Conservation (phyloP, 495 filamentous ascomycete genomes). For the Hypoxylon intermedium region DNA sequence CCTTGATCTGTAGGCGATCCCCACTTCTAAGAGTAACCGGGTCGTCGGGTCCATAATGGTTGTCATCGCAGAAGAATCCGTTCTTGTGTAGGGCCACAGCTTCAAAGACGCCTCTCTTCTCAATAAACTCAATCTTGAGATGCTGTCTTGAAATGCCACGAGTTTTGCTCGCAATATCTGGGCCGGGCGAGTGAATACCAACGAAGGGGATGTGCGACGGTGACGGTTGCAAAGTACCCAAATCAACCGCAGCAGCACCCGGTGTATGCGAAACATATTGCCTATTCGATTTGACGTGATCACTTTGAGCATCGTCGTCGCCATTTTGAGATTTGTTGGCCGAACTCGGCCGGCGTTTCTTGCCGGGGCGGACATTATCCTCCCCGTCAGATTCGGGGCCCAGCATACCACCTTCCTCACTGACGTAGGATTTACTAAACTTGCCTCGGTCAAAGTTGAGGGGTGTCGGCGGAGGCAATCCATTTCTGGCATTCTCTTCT, state of each 20-base stretch:
- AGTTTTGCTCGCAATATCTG: conserved; percentile 62
- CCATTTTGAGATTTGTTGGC: conserved; percentile 35
- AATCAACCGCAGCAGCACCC: conserved; percentile 58
- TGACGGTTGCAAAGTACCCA: conserved; percentile 59
- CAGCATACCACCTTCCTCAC: conserved; percentile 60
- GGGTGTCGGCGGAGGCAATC: conserved; percentile 50
- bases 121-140: conserved; percentile 82
- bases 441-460: conserved; percentile 49
- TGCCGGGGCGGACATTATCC: conserved; percentile 47
- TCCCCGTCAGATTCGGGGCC: conserved; percentile 58
- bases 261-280: conserved; percentile 60
- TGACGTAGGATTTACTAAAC: conserved; percentile 61
- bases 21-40: conserved; percentile 73
- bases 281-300: conserved; percentile 49
- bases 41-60: conserved; percentile 67
- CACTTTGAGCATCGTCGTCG: conserved; percentile 40
- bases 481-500: conserved; percentile 48
- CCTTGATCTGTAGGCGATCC: conserved; percentile 78
- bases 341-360: conserved; percentile 46
- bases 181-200: conserved; percentile 77
- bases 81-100: conserved; percentile 84
- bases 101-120: conserved; percentile 74
- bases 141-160: conserved; percentile 87
- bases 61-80: conserved; percentile 82
- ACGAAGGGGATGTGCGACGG: conserved; percentile 75